Conservation (phyloP, 2,329 filamentous ascomycete genomes). For the Aureobasidium sp. region DNA sequence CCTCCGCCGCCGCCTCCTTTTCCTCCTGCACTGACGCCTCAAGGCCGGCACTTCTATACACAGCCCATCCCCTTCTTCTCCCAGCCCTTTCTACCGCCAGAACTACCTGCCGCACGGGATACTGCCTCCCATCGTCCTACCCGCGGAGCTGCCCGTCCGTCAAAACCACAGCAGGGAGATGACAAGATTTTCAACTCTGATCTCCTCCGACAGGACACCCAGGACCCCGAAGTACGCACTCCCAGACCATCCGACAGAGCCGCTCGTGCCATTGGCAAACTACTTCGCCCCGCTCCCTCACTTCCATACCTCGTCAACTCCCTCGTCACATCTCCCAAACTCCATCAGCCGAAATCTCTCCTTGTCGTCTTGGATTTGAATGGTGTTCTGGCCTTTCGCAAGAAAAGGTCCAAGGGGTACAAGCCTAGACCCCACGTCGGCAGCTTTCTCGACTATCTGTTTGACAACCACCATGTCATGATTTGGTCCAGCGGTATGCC, state of each 20-base stretch:
- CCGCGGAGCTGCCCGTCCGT: background rate
- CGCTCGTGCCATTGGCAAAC: background rate
- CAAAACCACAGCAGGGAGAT: background rate
- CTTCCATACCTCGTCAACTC: background rate
- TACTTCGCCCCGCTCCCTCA: background rate
- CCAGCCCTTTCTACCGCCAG: background rate
- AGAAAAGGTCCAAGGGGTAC: slow-evolving; percentile 27
- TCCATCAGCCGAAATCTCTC: slow-evolving; percentile 34
- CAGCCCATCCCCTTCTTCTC: background rate
- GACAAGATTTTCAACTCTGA: background rate
- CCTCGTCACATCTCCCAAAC: background rate
- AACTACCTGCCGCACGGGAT: background rate
- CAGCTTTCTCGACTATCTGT: slow-evolving; percentile 63
- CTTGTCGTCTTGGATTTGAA: slow-evolving; percentile 89
- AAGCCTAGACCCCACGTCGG: slow-evolving; percentile 55
- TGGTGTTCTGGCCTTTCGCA: slow-evolving; percentile 73
- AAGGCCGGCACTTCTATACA: background rate
- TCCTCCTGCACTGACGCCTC: background rate
- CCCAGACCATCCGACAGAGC: background rate
- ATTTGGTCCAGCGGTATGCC: slow-evolving; percentile 84
- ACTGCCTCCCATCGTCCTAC: background rate
- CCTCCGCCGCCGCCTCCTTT: background rate
- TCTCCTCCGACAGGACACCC: background rate
- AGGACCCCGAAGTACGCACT: background rate
- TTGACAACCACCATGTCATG: slow-evolving; percentile 68